Evolutionary conservation across 1,284 basidiomycete species (phyloP).

Genomic region (Wallemia ichthyophaga): DNA sequence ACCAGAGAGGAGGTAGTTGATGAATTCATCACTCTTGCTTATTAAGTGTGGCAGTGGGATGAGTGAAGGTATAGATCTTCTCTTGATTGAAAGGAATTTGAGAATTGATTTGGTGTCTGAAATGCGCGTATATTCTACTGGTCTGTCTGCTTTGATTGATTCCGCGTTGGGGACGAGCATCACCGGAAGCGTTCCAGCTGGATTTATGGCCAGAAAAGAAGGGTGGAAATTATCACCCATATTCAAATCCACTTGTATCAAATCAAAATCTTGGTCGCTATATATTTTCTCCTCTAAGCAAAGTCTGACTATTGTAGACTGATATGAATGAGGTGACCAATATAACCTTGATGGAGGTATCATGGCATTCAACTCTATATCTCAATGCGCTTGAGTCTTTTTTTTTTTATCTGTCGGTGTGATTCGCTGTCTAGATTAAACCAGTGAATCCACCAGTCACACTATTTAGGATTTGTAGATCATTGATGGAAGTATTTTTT

Average conservation of each 20-base stretch:
- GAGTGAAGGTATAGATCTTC: neutral
- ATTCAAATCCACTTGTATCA: neutral
- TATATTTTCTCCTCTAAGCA: neutral
- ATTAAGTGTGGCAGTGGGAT: neutral
- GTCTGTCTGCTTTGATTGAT: neutral
- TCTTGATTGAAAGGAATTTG: neutral
- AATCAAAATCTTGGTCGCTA: neutral
- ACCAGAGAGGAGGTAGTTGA: neutral
- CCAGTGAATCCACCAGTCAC: too few relatives aligned
- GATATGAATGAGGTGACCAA: neutral
- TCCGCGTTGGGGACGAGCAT: neutral
- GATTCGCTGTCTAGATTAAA: too few relatives aligned
- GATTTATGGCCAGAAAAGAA: neutral
- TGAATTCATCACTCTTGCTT: neutral
- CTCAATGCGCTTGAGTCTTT: too few relatives aligned
- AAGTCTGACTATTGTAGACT: neutral
- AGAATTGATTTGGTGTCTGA: neutral
- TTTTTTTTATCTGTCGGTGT: too few relatives aligned
- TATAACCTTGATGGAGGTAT: neutral
- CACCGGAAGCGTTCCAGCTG: neutral
- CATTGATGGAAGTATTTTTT: too few relatives aligned
- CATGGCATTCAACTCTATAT: neutral
- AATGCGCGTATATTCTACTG: neutral
- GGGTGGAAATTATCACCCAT: conserved; percentile 1
- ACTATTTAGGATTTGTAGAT: too few relatives aligned